phyloP scores from a whole-genome alignment of 2,329 filamentous ascomycete genomes.

The Sarocladiaceae sp. region DNA sequence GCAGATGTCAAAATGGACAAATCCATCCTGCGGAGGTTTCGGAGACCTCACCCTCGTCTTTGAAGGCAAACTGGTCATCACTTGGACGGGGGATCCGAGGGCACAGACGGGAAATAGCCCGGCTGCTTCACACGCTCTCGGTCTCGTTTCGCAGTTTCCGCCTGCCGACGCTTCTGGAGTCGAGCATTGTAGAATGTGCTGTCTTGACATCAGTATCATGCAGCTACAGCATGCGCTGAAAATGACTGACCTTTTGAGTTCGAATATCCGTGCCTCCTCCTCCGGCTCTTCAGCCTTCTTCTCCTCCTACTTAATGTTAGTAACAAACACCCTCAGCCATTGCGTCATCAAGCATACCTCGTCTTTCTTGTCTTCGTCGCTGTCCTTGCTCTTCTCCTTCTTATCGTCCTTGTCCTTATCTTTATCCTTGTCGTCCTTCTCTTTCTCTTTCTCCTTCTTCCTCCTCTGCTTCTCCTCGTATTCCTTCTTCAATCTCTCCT shows the following conservation, averaged over 20 bases:
- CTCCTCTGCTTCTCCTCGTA: constrained; percentile 69
- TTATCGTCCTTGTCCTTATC: constrained; percentile 39
- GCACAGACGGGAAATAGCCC: constrained; percentile 79
- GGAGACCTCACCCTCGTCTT: too few species aligned
- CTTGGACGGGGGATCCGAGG: constrained; percentile 51
- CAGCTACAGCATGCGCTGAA: not conserved
- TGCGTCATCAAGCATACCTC: constrained; percentile 11
- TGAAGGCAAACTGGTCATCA: constrained; percentile 10
- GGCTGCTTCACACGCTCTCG: constrained; percentile 76
- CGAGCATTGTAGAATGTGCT: constrained; percentile 86
- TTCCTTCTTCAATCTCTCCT: constrained; percentile 66
- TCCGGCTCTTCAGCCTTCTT: constrained; percentile 32
- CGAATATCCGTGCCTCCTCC: constrained; percentile 75
- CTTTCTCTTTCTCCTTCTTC: constrained; percentile 65
- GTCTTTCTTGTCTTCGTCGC: constrained; percentile 23
- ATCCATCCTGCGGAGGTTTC: too few species aligned
- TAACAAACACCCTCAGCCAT: not conserved
- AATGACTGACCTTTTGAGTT: constrained; percentile 65
- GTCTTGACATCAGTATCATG: constrained; percentile 8
- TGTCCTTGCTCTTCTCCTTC: constrained; percentile 38
- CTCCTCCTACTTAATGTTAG: constrained; percentile 14
- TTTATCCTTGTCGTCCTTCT: constrained; percentile 56
- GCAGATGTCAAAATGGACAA: too few species aligned
- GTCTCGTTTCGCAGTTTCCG: constrained; percentile 64
- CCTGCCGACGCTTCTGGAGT: constrained; percentile 61